A percentile compares a stretch with the other conserved stretches of the same genome.
These are phyloP conservation scores for Chaetomium cochliodes DNA, from an alignment of 495 filamentous ascomycete species.

Conservation along the genomic window DNA sequence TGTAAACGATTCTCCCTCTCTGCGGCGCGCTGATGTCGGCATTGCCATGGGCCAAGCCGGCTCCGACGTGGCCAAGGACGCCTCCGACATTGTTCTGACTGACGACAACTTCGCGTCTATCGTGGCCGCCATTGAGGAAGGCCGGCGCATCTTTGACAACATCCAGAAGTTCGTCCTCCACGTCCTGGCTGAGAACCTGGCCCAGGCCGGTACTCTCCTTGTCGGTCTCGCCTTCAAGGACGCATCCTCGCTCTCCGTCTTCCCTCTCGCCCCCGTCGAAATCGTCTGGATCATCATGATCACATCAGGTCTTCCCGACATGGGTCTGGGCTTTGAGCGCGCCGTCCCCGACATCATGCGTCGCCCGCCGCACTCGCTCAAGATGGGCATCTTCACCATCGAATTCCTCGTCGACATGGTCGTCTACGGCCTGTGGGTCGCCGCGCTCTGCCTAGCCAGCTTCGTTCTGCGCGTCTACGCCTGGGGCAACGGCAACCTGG, in stretches of 20 bases:
- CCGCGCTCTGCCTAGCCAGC: slow-evolving; percentile 49
- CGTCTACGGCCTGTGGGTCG: slow-evolving; percentile 69
- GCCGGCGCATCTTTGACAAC: slow-evolving; percentile 74
- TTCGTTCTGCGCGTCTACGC: slow-evolving; percentile 60
- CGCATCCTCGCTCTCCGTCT: slow-evolving; percentile 60
- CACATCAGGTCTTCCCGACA: slow-evolving; percentile 70
- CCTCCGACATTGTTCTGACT: slow-evolving; percentile 79
- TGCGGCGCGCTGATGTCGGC: slow-evolving; percentile 75
- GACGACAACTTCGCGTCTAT: slow-evolving; percentile 85
- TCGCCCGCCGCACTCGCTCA: slow-evolving; percentile 63
- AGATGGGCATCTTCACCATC: slow-evolving; percentile 64
- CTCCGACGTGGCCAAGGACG: slow-evolving; percentile 84
- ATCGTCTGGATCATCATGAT: slow-evolving; percentile 80
- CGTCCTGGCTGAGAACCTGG: slow-evolving; percentile 69
- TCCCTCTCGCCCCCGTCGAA: slow-evolving; percentile 70
- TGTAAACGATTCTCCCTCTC: slow-evolving; percentile 78
- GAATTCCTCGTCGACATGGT: slow-evolving; percentile 72
- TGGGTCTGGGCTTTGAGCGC: slow-evolving; percentile 71
- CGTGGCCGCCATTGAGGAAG: slow-evolving; percentile 70
- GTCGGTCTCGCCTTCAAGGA: slow-evolving; percentile 75
- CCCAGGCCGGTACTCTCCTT: slow-evolving; percentile 68
- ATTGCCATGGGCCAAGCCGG: slow-evolving; percentile 84
- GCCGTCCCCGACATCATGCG: slow-evolving; percentile 69
- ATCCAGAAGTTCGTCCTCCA: slow-evolving; percentile 81
- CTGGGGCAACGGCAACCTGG: slow-evolving; percentile 66